Base-by-base conservation (phyloP, 2,329 filamentous ascomycete species). In the Teratosphaeriaceae sp. region DNA sequence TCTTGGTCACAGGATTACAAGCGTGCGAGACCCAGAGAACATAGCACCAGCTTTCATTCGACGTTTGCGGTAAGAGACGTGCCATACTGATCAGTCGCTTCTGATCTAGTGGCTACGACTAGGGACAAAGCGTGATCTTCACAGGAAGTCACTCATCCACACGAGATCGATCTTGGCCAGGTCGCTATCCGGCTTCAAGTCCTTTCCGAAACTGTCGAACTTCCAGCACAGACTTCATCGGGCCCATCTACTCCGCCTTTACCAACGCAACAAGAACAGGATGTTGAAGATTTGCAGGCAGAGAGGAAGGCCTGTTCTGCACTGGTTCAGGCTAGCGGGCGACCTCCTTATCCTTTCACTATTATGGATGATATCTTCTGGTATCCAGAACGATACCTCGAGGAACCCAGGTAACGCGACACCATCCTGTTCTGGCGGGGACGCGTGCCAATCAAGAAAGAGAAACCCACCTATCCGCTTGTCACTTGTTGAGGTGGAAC, bases 21-120 rank as follows among this genome's bases (percentile, higher is more conserved):
- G 5, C 7, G 39, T 41, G 18, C 24, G 33, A 16, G 39, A 41
- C 16, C 39, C 39, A 3, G 15, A 41, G 19, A 41, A 41, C 39
- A 21, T 41, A 23, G 3, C 39, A 20, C 13, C 29, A 3, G 39
- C 13, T 15, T 41, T 41, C 39, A 34, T 41, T 5, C 39, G 31
- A 16, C 27, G 39, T 20, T 29, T 41, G 6, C 30, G 39, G 39
- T 30, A 8, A 20, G 3, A n/a, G 24, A 27, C n/a, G 8, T 8
- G n/a, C n/a, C 24, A n/a, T n/a, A n/a, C 8, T 27, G 8, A 8
- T n/a, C 24, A 8, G n/a, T n/a, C n/a, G 8, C 24, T 27, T 27
- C n/a, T n/a, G n/a, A 8, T 27, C 24, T 27, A n/a, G n/a, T n/a
- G 24, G 24, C 24, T 27, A 8, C n/a, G 24, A 27, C 8, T 27